Base-by-base conservation (phyloP, 1,139 yeast species). In the Torulaspora globosa region DNA sequence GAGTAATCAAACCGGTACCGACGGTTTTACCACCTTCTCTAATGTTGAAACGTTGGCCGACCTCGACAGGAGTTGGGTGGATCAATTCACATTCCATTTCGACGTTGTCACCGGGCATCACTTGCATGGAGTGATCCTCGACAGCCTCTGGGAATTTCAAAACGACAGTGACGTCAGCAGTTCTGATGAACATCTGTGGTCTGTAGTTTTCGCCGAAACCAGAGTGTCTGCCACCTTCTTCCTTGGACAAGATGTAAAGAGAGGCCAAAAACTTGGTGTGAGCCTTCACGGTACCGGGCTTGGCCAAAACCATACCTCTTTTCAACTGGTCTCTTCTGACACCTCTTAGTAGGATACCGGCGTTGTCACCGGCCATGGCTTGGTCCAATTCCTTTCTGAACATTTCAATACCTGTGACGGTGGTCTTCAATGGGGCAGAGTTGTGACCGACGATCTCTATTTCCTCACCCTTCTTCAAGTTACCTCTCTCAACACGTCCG, bases 1-100 rank as follows among this genome's bases (percentile, higher is more conserved):
- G 84, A 65, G 98, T 92, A 62, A 92, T 81, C 75, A 92, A 76
- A 76, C 98, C 98, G 61, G 98, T 92, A 72, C 97, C 98, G 60
- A 92, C 97, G 56, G 98, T 92, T 76, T 84, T 87, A 70, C 97
- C 97, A 75, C 98, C 97, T 78, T 92, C 99, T 82, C 99, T 94
- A 70, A 92, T 80, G 82, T 92, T 92, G 84, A 92, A 92, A 74
- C 97, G 87, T 77, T 89, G 96, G 71, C 95, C 95, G 63, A 84
- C 83, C 77, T 92, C 98, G 59, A 94, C 69, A 57, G 97, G 96
- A 60, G 95, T 87, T 68, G 96, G 92, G 75, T 81, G 88, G 58
- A 85, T 83, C 68, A 92, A 78, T 68, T 85, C 87, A 67, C 94
- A 88, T 64, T 82, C 83, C 96, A 94, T 88, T 76, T 94, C 98